Evolutionary conservation across 305 asterid genomes (phyloP).

Genomic region (Fraxinus floribunda): DNA sequence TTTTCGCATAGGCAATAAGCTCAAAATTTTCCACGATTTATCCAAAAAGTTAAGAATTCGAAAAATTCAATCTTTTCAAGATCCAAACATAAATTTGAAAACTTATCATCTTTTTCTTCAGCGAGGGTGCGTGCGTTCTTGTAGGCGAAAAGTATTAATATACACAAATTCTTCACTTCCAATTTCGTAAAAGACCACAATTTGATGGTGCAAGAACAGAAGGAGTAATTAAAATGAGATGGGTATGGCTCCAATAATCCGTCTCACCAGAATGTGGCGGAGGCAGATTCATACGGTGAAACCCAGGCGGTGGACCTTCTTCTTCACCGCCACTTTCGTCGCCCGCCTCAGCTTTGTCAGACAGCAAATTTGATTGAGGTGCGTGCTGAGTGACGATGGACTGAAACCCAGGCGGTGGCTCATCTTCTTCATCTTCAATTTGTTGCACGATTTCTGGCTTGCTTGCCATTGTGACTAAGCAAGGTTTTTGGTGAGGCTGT

Average conservation of each 20-base stretch:
- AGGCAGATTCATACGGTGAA: slow-evolving; percentile 40
- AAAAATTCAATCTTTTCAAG: neutral
- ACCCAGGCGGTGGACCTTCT: slow-evolving; percentile 88
- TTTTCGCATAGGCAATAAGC: neutral
- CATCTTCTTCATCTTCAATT: slow-evolving; percentile 66
- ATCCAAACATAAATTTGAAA: slow-evolving; percentile 3
- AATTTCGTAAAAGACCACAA: neutral
- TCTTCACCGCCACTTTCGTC: slow-evolving; percentile 43
- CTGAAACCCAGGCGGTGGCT: slow-evolving; percentile 89
- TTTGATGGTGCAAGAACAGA: neutral
- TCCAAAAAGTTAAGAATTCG: neutral
- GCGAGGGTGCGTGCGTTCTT: neutral
- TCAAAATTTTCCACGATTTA: neutral
- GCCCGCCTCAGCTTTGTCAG: slow-evolving; percentile 13
- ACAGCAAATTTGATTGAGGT: neutral
- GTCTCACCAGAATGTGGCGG: slow-evolving; percentile 42
- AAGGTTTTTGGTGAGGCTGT: neutral
- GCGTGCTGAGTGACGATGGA: slow-evolving; percentile 35
- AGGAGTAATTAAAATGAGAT: neutral
- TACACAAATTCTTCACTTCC: neutral
- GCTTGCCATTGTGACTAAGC: neutral
- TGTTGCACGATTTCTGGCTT: slow-evolving; percentile 9
- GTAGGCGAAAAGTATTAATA: neutral
- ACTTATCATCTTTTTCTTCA: neutral
- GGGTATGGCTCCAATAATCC: neutral